Percentiles rank a stretch among this genome's conserved stretches.
Conservation (phyloP, 495 filamentous ascomycete species). For the Aspergillus avenaceus region DNA sequence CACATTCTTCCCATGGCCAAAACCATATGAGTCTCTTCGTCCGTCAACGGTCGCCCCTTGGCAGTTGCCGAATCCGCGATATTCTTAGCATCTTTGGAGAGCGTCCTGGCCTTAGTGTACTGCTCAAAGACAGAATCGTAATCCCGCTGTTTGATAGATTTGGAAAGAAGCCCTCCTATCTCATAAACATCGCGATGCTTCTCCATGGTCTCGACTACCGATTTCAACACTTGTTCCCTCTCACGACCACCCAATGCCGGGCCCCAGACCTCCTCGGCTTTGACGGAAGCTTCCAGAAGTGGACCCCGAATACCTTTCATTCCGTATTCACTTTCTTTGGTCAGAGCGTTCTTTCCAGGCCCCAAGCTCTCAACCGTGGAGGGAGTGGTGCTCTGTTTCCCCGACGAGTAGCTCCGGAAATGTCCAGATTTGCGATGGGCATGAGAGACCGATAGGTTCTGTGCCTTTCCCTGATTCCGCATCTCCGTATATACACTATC, state of each 20-base stretch:
- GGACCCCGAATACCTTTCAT: slow-evolving; percentile 85
- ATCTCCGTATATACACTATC: slow-evolving; percentile 98
- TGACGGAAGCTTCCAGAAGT: slow-evolving; percentile 80
- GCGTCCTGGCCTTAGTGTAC: slow-evolving; percentile 71
- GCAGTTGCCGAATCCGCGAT: slow-evolving; percentile 51
- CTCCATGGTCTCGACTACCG: slow-evolving; percentile 68
- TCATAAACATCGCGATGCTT: slow-evolving; percentile 76
- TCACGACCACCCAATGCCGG: slow-evolving; percentile 90
- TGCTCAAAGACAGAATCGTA: slow-evolving; percentile 84
- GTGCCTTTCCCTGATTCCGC: slow-evolving; percentile 75
- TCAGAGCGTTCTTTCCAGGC: slow-evolving; percentile 77
- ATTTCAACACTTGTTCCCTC: slow-evolving; percentile 79
- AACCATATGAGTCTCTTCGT: slow-evolving; percentile 77
- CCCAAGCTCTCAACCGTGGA: slow-evolving; percentile 23
- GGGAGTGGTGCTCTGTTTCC: slow-evolving; percentile 40
- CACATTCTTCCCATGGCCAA: slow-evolving; percentile 91
- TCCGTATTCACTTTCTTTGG: slow-evolving; percentile 93
- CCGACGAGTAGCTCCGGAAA: slow-evolving; percentile 46
- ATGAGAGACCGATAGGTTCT: slow-evolving; percentile 43
- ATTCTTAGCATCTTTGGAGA: slow-evolving; percentile 67
- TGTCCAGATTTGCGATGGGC: slow-evolving; percentile 63
- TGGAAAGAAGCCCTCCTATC: slow-evolving; percentile 68
- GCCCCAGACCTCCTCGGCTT: slow-evolving; percentile 95
- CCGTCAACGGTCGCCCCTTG: slow-evolving; percentile 48
- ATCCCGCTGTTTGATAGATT: slow-evolving; percentile 83